Evolutionary conservation across 805 yeast species (phyloP).

Genomic region (Myxozyma lipomycoides): DNA sequence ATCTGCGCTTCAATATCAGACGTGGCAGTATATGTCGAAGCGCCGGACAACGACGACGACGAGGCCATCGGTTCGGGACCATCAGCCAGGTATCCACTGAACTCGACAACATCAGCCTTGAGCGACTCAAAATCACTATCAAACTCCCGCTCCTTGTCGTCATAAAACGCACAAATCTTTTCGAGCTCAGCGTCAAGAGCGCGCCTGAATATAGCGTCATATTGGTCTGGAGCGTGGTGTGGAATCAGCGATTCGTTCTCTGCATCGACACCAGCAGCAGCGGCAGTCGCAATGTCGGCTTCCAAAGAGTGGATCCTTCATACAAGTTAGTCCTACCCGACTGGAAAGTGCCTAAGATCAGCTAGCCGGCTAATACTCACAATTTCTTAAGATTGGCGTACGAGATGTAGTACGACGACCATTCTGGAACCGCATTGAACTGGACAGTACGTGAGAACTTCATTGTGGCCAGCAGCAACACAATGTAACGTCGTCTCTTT

Average conservation of each 20-base stretch:
- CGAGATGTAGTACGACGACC: conserved; percentile 90
- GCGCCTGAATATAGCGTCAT: conserved; percentile 55
- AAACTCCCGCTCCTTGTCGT: conserved; percentile 58
- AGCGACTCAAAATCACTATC: conserved; percentile 53
- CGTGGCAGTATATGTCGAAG: conserved; percentile 14
- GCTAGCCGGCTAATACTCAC: no score
- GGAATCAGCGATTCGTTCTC: conserved; percentile 37
- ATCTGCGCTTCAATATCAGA: conserved; percentile 3
- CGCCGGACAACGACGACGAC: conserved; percentile 11
- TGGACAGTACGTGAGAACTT: conserved; percentile 93
- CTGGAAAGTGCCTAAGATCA: neutral
- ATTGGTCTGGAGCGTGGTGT: conserved; percentile 39
- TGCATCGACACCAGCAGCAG: conserved; percentile 30
- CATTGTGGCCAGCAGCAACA: conserved; percentile 47
- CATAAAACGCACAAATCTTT: conserved; percentile 74
- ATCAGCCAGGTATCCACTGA: conserved; percentile 38
- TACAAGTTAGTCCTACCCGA: no score
- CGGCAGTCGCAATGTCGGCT: conserved; percentile 40
- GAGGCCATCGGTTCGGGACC: conserved; percentile 4
- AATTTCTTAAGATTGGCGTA: conserved; percentile 83
- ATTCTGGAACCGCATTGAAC: conserved; percentile 97
- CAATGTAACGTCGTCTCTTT: no score
- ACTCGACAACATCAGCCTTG: conserved; percentile 58
- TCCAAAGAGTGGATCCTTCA: conserved; percentile 66
- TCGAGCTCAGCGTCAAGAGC: conserved; percentile 74